Percentiles rank a stretch among this genome's conserved stretches.
phyloP scores from a whole-genome alignment of 768 basidiomycete species.

The Psilocybe cyanescens region DNA sequence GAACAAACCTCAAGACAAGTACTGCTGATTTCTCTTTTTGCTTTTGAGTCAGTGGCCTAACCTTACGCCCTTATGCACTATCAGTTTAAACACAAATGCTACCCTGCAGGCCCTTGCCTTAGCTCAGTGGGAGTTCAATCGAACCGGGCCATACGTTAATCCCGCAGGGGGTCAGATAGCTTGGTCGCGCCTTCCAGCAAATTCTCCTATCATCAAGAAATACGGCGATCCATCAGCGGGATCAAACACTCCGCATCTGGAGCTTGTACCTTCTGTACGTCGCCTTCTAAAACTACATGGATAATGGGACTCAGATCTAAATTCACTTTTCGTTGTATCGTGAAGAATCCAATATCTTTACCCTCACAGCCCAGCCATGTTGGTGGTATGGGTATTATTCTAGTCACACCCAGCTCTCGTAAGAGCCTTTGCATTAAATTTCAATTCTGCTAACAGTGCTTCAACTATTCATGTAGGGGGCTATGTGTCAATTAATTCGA shows the following conservation, averaged over 20 bases:
- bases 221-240: background rate
- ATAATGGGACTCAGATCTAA: no score
- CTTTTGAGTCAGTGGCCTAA: background rate
- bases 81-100: background rate
- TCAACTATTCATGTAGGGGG: background rate
- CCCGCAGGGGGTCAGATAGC: background rate
- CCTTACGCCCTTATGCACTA: background rate
- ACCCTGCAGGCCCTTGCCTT: background rate
- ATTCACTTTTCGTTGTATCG: no score
- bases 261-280: background rate
- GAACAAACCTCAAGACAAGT: constrained; percentile 7
- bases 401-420: constrained; percentile 1
- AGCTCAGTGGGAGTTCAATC: constrained; percentile 1
- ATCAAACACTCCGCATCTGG: background rate
- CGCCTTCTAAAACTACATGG: no score
- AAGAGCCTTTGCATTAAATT: background rate
- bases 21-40: background rate
- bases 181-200: background rate
- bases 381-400: background rate
- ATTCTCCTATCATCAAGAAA: background rate
- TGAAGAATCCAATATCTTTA: background rate
- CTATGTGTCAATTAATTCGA: background rate
- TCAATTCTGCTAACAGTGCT: background rate
- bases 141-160: background rate
- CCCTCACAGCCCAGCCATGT: background rate